A percentile compares a stretch with the other conserved stretches of the same genome.
phyloP scores from a whole-genome alignment of 2,329 filamentous ascomycete genomes.

The Neofusicoccum laricinum region DNA sequence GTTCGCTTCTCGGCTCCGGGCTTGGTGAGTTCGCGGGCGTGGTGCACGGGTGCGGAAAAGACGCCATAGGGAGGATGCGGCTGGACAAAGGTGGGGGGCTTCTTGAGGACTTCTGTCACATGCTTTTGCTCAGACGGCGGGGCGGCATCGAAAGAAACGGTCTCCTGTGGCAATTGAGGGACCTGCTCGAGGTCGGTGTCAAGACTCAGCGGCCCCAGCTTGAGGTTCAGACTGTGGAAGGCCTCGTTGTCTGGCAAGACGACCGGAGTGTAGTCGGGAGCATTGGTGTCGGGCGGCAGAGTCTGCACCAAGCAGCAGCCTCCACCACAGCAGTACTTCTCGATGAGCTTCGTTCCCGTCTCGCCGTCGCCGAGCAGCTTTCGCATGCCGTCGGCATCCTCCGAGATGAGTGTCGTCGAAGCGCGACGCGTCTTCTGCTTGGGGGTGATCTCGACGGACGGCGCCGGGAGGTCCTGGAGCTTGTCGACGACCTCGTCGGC shows the following conservation, averaged over 20 bases:
- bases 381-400: conserved; percentile 58
- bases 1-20: conserved; percentile 92
- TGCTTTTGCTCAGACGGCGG: conserved; percentile 42
- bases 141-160: conserved; percentile 65
- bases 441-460: conserved; percentile 34
- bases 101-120: conserved; percentile 47
- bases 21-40: conserved; percentile 81
- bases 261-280: conserved; percentile 47
- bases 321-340: conserved; percentile 63
- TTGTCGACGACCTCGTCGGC: conserved; percentile 44
- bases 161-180: conserved; percentile 70
- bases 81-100: conserved; percentile 86
- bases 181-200: conserved; percentile 69
- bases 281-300: conserved; percentile 46
- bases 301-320: conserved; percentile 62
- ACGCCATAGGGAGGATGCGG: conserved; percentile 93
- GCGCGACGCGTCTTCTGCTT: conserved; percentile 54
- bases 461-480: conserved; percentile 36
- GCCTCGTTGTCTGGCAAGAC: conserved; percentile 75
- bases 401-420: conserved; percentile 64
- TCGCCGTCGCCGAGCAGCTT: conserved; percentile 55
- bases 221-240: conserved; percentile 74
- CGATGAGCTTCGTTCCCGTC: conserved; percentile 57
- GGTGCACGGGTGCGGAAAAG: conserved; percentile 82
- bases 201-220: conserved; percentile 69